These are phyloP conservation scores for Clitopilus hobsonii DNA, from an alignment of 768 basidiomycete species.

Conservation along the genomic window DNA sequence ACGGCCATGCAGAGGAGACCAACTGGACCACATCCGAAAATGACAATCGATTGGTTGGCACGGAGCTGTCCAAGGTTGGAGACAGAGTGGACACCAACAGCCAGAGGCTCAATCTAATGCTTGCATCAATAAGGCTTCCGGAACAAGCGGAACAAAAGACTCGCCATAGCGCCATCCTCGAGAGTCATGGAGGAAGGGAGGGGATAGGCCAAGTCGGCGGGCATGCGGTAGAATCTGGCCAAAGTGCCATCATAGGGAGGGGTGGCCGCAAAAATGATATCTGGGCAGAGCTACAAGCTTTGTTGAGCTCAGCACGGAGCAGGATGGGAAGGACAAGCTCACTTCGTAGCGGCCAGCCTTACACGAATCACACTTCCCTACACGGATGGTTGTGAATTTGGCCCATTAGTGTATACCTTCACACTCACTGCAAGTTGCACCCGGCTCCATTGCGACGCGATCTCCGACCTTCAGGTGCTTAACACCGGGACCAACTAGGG, in stretches of 20 bases:
- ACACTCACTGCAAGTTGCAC: slow-evolving; percentile 68
- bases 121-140: slow-evolving; percentile 1
- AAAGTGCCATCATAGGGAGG: slow-evolving; percentile 93
- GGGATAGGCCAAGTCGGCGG: slow-evolving; percentile 78
- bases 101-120: slow-evolving; percentile 84
- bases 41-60: slow-evolving; percentile 68
- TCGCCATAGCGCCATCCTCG: slow-evolving; percentile 93
- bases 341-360: slow-evolving; percentile 84
- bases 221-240: slow-evolving; percentile 79
- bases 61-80: slow-evolving; percentile 69
- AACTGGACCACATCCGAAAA: slow-evolving; percentile 87
- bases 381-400: background rate
- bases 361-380: slow-evolving; percentile 71
- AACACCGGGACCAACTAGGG: slow-evolving; percentile 73
- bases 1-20: slow-evolving; percentile 94
- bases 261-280: slow-evolving; percentile 88
- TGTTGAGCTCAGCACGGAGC: background rate
- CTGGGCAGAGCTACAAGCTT: slow-evolving; percentile 64
- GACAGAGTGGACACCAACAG: slow-evolving; percentile 89
- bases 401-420: slow-evolving; percentile 2
- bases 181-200: slow-evolving; percentile 82
- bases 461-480: slow-evolving; percentile 78
- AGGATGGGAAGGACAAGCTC: slow-evolving; percentile 7
- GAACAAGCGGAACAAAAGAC: background rate
- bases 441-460: slow-evolving; percentile 89